phyloP scores from a whole-genome alignment of 495 filamentous ascomycete species.

The Lentithecium fluviatile region DNA sequence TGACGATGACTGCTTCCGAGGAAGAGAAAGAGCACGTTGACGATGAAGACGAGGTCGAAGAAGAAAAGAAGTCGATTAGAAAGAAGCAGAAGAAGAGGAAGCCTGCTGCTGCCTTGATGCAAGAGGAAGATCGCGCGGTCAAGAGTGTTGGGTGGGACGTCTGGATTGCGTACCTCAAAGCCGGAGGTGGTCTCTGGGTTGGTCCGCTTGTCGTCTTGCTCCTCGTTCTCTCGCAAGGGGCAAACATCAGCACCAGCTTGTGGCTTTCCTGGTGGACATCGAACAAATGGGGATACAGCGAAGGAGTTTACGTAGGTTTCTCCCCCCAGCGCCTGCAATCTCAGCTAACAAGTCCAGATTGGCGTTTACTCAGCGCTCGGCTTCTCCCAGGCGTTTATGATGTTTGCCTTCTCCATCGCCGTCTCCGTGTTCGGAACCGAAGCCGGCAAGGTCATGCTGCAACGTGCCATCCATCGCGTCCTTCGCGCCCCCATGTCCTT shows the following conservation, averaged over 20 bases:
- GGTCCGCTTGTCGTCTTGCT: conserved; percentile 62
- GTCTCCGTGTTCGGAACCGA: conserved; percentile 77
- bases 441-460: conserved; percentile 78
- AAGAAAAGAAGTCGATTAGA: conserved; percentile 50
- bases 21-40: conserved; percentile 52
- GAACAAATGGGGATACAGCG: conserved; percentile 64
- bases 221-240: conserved; percentile 69
- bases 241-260: conserved; percentile 81
- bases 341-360: conserved; percentile 50
- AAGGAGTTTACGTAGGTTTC: conserved; percentile 59
- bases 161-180: conserved; percentile 74
- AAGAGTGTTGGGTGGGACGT: conserved; percentile 81
- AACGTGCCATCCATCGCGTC: conserved; percentile 74
- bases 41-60: conserved; percentile 47
- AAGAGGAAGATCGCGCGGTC: conserved; percentile 80
- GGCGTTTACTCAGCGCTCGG: conserved; percentile 82
- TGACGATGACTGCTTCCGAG: conserved; percentile 79
- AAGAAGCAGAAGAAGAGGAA: conserved; percentile 61
- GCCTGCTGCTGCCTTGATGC: conserved; percentile 71
- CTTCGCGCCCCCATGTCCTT: conserved; percentile 93
- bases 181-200: conserved; percentile 75
- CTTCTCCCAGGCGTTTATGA: conserved; percentile 66
- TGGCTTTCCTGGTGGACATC: conserved; percentile 95
- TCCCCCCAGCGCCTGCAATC: background rate
- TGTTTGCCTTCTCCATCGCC: conserved; percentile 69